A percentile compares a stretch with the other conserved stretches of the same genome.
Evolutionary conservation across 495 filamentous ascomycete genomes (phyloP).

Genomic region (Podospora pseudopauciseta): DNA sequence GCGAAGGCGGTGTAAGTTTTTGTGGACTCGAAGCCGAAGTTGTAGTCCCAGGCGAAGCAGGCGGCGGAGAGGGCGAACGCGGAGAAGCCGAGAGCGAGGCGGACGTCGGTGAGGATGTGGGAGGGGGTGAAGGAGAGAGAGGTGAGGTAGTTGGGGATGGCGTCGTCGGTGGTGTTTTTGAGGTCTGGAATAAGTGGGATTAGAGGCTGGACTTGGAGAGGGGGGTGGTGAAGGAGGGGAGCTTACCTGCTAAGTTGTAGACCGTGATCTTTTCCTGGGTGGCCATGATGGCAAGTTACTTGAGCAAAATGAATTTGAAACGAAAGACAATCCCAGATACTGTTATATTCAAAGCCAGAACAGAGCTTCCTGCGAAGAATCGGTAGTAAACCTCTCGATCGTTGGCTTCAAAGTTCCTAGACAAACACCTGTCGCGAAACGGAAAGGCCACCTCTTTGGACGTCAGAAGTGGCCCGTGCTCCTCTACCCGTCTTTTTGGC

Average conservation of each 20-base stretch:
- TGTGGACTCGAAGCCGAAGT: slow-evolving; percentile 79
- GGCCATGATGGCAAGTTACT: slow-evolving; percentile 27
- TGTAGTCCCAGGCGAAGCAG: slow-evolving; percentile 88
- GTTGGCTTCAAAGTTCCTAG: slow-evolving; percentile 1
- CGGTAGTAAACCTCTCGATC: not conserved
- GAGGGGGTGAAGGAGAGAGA: slow-evolving; percentile 76
- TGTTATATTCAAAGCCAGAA: not conserved
- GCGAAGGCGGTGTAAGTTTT: slow-evolving; percentile 71
- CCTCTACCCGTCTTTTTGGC: not conserved
- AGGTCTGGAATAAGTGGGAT: slow-evolving; percentile 59
- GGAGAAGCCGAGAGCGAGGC: slow-evolving; percentile 75
- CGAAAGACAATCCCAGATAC: not conserved
- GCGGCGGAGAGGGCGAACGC: slow-evolving; percentile 75
- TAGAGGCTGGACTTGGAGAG: not conserved
- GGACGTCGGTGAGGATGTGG: slow-evolving; percentile 75
- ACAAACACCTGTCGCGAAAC: not conserved
- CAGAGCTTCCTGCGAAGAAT: not conserved
- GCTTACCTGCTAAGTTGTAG: slow-evolving; percentile 62
- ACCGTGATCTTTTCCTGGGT: slow-evolving; percentile 59
- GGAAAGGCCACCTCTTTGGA: slow-evolving; percentile 27
- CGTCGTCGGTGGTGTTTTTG: slow-evolving; percentile 94
- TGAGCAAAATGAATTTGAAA: no score
- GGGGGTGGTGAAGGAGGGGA: slow-evolving; percentile 1
- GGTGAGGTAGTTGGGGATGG: slow-evolving; percentile 86
- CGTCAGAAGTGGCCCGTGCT: slow-evolving; percentile 12